Evolutionary conservation across 1,284 basidiomycete genomes (phyloP).

Genomic region (Lentinula novae-zelandiae): DNA sequence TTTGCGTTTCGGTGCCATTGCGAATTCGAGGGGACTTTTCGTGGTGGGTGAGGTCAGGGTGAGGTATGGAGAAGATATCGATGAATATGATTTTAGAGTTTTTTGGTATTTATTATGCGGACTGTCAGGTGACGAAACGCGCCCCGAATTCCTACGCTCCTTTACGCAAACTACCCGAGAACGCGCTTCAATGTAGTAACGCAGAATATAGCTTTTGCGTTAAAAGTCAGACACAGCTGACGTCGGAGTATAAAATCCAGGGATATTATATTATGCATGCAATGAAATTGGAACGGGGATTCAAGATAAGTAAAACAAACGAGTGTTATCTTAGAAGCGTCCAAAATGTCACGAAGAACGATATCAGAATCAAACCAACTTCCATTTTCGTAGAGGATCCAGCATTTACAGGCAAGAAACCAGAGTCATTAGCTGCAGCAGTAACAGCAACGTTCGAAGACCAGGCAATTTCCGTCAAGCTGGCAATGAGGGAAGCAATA

Average conservation of each 20-base stretch:
- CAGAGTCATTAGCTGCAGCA: constrained; percentile 19
- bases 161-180: too few relatives aligned
- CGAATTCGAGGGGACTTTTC: background rate
- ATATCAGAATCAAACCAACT: constrained; percentile 1
- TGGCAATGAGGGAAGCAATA: background rate
- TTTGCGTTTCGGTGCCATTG: background rate
- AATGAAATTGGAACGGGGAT: background rate
- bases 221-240: too few relatives aligned
- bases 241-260: too few relatives aligned
- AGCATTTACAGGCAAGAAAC: constrained; percentile 29
- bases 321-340: background rate
- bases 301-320: background rate
- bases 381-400: constrained; percentile 8
- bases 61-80: background rate
- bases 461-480: constrained; percentile 8
- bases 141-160: too few relatives aligned
- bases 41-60: background rate
- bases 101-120: background rate
- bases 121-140: background rate
- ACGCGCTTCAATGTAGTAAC: too few relatives aligned
- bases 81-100: too few relatives aligned
- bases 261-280: too few relatives aligned
- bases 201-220: too few relatives aligned
- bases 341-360: constrained; percentile 1
- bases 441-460: constrained; percentile 17